These are phyloP conservation scores for Penicillium nucicola DNA, from an alignment of 495 filamentous ascomycete genomes.

Conservation along the genomic window DNA sequence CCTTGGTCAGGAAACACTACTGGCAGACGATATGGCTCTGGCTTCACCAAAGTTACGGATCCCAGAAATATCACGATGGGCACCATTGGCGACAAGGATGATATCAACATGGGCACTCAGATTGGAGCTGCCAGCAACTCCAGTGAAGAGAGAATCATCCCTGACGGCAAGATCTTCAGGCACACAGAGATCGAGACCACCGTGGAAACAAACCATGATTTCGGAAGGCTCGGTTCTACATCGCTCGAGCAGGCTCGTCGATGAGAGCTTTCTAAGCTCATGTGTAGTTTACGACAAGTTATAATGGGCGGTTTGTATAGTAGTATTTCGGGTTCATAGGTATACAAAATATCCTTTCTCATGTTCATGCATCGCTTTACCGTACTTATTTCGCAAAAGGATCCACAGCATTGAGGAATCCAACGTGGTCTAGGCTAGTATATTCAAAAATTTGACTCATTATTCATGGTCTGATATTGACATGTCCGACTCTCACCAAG, in stretches of 20 bases:
- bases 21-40: constrained; percentile 22
- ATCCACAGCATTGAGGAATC: no score
- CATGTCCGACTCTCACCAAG: not conserved
- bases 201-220: constrained; percentile 25
- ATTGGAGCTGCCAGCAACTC: constrained; percentile 20
- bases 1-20: constrained; percentile 23
- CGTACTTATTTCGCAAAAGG: no score
- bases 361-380: no score
- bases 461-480: no score
- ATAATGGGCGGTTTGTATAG: constrained; percentile 4
- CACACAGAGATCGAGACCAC: constrained; percentile 40
- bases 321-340: not conserved
- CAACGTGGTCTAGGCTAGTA: no score
- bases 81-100: constrained; percentile 13
- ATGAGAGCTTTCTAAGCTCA: not conserved
- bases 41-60: constrained; percentile 30
- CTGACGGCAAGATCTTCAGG: constrained; percentile 35
- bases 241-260: constrained; percentile 16
- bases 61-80: constrained; percentile 16
- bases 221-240: not conserved
- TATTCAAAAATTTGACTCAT: no score
- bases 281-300: not conserved
- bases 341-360: not conserved
- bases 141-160: constrained; percentile 37
- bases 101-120: constrained; percentile 22